Conservation (phyloP, 768 basidiomycete species). For the Mycena vitilis region DNA sequence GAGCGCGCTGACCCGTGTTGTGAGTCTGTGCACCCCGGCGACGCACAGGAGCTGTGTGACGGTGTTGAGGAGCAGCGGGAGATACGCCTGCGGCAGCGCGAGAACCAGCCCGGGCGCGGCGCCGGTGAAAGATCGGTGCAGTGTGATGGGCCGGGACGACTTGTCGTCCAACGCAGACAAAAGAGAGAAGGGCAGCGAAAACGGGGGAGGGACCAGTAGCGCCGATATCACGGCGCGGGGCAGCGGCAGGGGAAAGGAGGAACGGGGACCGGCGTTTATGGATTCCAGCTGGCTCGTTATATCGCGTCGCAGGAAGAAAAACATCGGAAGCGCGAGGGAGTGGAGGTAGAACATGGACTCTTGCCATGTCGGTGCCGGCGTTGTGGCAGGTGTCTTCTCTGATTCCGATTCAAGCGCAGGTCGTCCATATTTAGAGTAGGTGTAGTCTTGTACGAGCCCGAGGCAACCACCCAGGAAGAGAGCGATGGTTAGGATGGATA, state of each 20-base stretch:
- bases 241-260: conserved; percentile 42
- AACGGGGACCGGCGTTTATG: conserved; percentile 54
- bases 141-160: conserved; percentile 30
- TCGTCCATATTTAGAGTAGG: conserved; percentile 56
- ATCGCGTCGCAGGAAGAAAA: conserved; percentile 67
- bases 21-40: conserved; percentile 88
- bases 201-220: conserved; percentile 31
- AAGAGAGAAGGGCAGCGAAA: conserved; percentile 33
- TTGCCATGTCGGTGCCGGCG: conserved; percentile 69
- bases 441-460: conserved; percentile 87
- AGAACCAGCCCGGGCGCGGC: conserved; percentile 41
- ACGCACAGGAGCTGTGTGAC: conserved; percentile 88
- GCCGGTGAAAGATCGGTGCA: conserved; percentile 41
- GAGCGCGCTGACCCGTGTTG: conserved; percentile 77
- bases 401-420: conserved; percentile 16
- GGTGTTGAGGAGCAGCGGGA: conserved; percentile 80
- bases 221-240: conserved; percentile 28
- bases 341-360: conserved; percentile 95
- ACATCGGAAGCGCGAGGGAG: conserved; percentile 83
- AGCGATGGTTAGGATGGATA: conserved; percentile 78
- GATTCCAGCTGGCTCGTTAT: conserved; percentile 59
- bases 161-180: conserved; percentile 26
- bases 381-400: conserved; percentile 23
- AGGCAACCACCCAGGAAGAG: conserved; percentile 85
- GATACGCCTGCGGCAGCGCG: conserved; percentile 68